Evolutionary conservation across 192 early-diverging fungal species (phyloP).

Genomic region (Backusella mclennaniae): DNA sequence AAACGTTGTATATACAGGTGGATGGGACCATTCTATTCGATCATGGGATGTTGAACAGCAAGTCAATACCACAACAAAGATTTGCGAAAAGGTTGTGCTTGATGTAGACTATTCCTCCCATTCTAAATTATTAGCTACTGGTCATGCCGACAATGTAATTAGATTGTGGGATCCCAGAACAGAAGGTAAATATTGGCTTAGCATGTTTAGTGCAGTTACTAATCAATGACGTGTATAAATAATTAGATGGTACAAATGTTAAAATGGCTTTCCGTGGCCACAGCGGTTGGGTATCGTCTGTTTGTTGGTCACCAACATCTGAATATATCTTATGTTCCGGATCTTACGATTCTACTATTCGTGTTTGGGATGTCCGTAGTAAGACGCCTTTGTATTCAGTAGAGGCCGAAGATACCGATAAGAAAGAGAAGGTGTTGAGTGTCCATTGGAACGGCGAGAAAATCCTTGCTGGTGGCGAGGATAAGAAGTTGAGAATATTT

Average conservation of each 20-base stretch:
- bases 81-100: slow-evolving; percentile 84
- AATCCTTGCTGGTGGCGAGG: slow-evolving; percentile 78
- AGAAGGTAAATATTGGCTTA: slow-evolving; percentile 41
- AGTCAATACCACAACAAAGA: slow-evolving; percentile 76
- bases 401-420: slow-evolving; percentile 36
- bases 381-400: slow-evolving; percentile 82
- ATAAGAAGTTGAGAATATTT: slow-evolving; percentile 61
- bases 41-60: slow-evolving; percentile 85
- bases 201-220: no score
- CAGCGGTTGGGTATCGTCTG: slow-evolving; percentile 79
- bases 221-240: background rate
- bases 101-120: slow-evolving; percentile 70
- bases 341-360: slow-evolving; percentile 85
- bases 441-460: slow-evolving; percentile 67
- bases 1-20: slow-evolving; percentile 77
- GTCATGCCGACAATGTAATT: slow-evolving; percentile 80
- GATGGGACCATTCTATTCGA: slow-evolving; percentile 92
- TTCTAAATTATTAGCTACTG: slow-evolving; percentile 78
- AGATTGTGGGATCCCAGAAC: slow-evolving; percentile 91
- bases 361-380: slow-evolving; percentile 95
- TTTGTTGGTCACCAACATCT: slow-evolving; percentile 81
- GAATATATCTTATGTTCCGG: slow-evolving; percentile 75
- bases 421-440: slow-evolving; percentile 63
- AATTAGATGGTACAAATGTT: slow-evolving; percentile 67
- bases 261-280: slow-evolving; percentile 78